Conservation (phyloP, 768 basidiomycete species). For the Lactarius pseudohatsudake region DNA sequence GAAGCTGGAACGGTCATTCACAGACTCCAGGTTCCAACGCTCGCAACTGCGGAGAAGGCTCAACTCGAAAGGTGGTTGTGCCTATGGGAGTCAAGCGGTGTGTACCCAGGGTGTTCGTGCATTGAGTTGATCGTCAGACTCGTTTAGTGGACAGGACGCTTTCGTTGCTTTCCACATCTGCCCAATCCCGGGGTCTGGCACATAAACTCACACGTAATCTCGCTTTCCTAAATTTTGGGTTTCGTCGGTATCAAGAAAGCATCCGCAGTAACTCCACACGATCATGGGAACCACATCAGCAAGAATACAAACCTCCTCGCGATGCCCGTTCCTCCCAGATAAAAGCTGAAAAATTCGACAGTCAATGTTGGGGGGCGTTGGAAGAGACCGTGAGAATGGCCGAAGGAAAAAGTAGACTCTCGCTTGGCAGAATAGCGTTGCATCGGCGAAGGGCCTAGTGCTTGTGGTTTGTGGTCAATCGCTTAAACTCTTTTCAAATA, state of each 20-base stretch:
- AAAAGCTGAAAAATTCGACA: constrained; percentile 35
- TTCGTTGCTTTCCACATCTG: constrained; percentile 59
- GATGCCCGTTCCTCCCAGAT: constrained; percentile 25
- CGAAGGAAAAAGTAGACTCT: constrained; percentile 52
- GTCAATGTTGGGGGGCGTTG: constrained; percentile 46
- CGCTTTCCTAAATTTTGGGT: constrained; percentile 42
- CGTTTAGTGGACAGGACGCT: constrained; percentile 66
- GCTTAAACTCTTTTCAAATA: not conserved
- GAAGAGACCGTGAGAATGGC: constrained; percentile 58
- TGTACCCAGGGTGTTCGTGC: not conserved
- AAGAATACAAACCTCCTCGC: constrained; percentile 23
- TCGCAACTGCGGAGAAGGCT: constrained; percentile 10
- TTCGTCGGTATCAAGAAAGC: constrained; percentile 14
- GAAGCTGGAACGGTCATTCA: constrained; percentile 21
- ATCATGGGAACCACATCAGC: constrained; percentile 18
- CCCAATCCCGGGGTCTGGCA: constrained; percentile 58
- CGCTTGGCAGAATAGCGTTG: constrained; percentile 46
- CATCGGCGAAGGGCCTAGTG: constrained; percentile 18
- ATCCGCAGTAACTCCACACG: constrained; percentile 25
- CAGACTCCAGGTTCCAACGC: constrained; percentile 15
- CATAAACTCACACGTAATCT: constrained; percentile 61
- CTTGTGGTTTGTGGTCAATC: constrained; percentile 2
- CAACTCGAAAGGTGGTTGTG: constrained; percentile 20
- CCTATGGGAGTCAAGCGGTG: constrained; percentile 25
- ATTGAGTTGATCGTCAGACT: not conserved